Evolutionary conservation across 2,329 filamentous ascomycete genomes (phyloP).

Genomic region (Exutisphaerella laricina): DNA sequence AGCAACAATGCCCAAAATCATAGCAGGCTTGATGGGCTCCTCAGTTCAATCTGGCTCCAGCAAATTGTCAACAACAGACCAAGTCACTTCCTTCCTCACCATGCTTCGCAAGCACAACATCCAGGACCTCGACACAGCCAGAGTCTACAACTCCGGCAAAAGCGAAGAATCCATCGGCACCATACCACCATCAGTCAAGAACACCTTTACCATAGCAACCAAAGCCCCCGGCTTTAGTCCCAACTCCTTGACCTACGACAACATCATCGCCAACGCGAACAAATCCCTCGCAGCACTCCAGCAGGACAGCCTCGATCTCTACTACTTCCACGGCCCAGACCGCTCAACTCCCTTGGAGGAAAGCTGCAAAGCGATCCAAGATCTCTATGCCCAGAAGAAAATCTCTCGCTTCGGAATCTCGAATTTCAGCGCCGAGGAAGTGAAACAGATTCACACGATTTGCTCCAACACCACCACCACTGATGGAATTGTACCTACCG

Average conservation of each 20-base stretch:
- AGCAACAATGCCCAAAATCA: too few species aligned
- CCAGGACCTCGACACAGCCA: slow-evolving; percentile 37
- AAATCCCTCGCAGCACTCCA: slow-evolving; percentile 26
- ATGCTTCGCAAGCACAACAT: slow-evolving; percentile 32
- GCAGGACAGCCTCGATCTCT: slow-evolving; percentile 32
- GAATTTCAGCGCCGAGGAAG: slow-evolving; percentile 46
- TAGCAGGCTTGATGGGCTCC: slow-evolving; percentile 29
- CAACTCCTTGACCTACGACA: slow-evolving; percentile 23
- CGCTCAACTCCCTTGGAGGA: slow-evolving; percentile 42
- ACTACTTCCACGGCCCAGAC: slow-evolving; percentile 46
- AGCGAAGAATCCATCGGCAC: slow-evolving; percentile 41
- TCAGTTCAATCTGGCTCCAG: slow-evolving; percentile 24
- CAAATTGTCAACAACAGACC: slow-evolving; percentile 15
- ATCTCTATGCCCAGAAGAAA: slow-evolving; percentile 42
- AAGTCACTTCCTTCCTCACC: slow-evolving; percentile 28
- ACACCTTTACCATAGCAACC: slow-evolving; percentile 25
- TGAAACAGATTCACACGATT: slow-evolving; percentile 43
- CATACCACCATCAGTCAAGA: slow-evolving; percentile 17
- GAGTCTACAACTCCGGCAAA: slow-evolving; percentile 36
- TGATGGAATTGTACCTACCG: slow-evolving; percentile 40
- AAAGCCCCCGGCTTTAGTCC: slow-evolving; percentile 30
- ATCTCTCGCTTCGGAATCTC: slow-evolving; percentile 44
- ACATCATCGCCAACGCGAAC: slow-evolving; percentile 23
- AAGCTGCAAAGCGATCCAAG: slow-evolving; percentile 45
- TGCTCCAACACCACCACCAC: slow-evolving; percentile 39